Conservation (phyloP, 1,284 basidiomycete genomes). For the Fomitopsis pinicola region DNA sequence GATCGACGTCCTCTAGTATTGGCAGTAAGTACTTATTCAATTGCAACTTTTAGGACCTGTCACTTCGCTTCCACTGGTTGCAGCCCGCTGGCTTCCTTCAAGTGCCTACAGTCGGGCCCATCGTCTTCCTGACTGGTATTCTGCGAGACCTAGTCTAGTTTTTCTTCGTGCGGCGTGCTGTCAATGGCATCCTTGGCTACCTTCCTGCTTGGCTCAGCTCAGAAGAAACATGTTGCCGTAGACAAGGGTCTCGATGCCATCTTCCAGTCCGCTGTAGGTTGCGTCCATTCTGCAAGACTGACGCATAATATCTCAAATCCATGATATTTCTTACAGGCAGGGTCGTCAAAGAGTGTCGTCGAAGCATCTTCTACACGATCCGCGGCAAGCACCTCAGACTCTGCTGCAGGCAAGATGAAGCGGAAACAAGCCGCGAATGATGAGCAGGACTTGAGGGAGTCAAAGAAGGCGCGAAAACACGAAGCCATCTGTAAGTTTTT, state of each 20-base stretch:
- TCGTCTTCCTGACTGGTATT: too few relatives aligned
- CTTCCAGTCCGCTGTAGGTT: slow-evolving; percentile 27
- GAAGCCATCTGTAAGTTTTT: slow-evolving; percentile 6
- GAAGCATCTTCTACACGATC: neutral
- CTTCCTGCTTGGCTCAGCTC: slow-evolving; percentile 23
- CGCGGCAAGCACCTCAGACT: neutral
- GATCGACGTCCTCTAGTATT: too few relatives aligned
- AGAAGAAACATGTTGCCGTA: slow-evolving; percentile 22
- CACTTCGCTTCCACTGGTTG: too few relatives aligned
- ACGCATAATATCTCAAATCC: neutral
- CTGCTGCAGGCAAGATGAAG: slow-evolving; percentile 14
- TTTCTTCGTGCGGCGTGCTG: neutral
- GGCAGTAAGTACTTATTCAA: too few relatives aligned
- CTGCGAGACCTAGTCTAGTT: too few relatives aligned
- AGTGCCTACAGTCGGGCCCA: too few relatives aligned
- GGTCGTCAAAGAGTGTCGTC: neutral
- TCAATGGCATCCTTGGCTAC: slow-evolving; percentile 30
- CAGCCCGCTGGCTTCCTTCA: too few relatives aligned
- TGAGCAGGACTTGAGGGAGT: slow-evolving; percentile 10
- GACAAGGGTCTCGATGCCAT: slow-evolving; percentile 31
- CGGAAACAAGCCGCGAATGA: slow-evolving; percentile 14
- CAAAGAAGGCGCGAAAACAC: slow-evolving; percentile 11
- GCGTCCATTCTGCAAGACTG: neutral
- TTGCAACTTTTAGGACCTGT: too few relatives aligned
- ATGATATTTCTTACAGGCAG: neutral